Evolutionary conservation across 441 rosid species (phyloP).

Genomic region (Bruguiera hainesii): DNA sequence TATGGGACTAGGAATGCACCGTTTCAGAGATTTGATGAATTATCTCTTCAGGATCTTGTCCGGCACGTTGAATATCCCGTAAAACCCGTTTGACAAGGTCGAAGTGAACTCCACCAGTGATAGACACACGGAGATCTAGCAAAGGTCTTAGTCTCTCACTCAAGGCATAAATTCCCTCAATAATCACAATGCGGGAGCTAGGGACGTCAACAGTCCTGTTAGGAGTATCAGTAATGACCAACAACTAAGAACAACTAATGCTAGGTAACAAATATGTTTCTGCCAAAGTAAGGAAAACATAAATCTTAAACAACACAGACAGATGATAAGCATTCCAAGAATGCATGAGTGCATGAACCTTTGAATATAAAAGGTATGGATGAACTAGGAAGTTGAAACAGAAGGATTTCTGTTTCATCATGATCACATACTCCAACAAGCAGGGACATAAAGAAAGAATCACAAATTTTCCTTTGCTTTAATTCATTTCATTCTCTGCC

Average conservation of each 20-base stretch:
- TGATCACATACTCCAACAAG: not conserved
- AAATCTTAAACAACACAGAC: not conserved
- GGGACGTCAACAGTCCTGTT: conserved; percentile 88
- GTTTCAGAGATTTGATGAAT: conserved; percentile 98
- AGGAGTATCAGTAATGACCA: conserved; percentile 20
- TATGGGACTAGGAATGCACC: conserved; percentile 40
- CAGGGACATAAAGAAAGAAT: not conserved
- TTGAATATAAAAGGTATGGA: not conserved
- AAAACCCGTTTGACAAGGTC: conserved; percentile 97
- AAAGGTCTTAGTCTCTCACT: conserved; percentile 84
- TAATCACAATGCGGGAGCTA: conserved; percentile 81
- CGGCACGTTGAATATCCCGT: conserved; percentile 96
- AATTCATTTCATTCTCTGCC: not conserved
- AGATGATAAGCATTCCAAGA: not conserved
- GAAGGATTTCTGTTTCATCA: not conserved
- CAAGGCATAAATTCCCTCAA: conserved; percentile 94
- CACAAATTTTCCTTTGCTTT: conserved; percentile 1
- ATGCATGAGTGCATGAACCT: not conserved
- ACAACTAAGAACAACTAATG: conserved; percentile 13
- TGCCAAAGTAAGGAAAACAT: not conserved
- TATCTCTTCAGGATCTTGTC: conserved; percentile 96
- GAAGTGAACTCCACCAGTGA: conserved; percentile 96
- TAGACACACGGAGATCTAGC: conserved; percentile 95
- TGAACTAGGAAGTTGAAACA: conserved; percentile 6
- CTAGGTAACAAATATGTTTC: not conserved